Percentiles rank a stretch among this genome's conserved stretches.
phyloP scores from a whole-genome alignment of 805 yeast species.

The Saccharomyces jurei region DNA sequence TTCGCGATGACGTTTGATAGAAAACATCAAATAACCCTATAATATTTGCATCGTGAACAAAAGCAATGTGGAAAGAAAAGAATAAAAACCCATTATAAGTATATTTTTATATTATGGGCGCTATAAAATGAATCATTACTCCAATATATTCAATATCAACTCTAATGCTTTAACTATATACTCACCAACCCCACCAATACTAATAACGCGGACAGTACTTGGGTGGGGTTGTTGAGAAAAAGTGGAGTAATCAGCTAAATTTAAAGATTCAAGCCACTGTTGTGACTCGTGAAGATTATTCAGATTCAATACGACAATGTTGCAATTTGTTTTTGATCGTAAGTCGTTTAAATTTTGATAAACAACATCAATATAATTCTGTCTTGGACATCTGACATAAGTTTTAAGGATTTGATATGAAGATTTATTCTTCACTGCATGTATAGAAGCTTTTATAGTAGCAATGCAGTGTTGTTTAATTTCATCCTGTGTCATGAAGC shows the following conservation, averaged over 20 bases:
- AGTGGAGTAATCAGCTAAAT: conserved; percentile 17
- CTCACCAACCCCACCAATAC: conserved; percentile 30
- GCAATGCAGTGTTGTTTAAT: conserved; percentile 26
- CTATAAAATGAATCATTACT: background rate
- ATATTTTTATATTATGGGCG: background rate
- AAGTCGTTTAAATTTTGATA: conserved; percentile 26
- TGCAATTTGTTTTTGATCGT: conserved; percentile 28
- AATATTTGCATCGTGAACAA: background rate
- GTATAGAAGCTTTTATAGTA: conserved; percentile 22
- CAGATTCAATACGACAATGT: conserved; percentile 27
- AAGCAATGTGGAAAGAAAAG: background rate
- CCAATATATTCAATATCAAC: conserved; percentile 9
- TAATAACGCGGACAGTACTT: conserved; percentile 25
- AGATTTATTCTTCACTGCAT: conserved; percentile 19
- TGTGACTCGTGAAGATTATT: conserved; percentile 30
- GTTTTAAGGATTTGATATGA: conserved; percentile 28
- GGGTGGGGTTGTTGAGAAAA: conserved; percentile 23
- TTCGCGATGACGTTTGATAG: background rate
- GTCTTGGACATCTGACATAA: conserved; percentile 29
- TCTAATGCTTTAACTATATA: conserved; percentile 24
- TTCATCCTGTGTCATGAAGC: conserved; percentile 24
- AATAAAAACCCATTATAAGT: background rate
- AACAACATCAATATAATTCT: conserved; percentile 20
- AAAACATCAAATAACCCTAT: background rate
- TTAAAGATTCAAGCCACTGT: conserved; percentile 24